Evolutionary conservation across 768 basidiomycete species (phyloP), one percentile per base, ranked within the genome.

Genomic region (Asterophora parasitica): DNA sequence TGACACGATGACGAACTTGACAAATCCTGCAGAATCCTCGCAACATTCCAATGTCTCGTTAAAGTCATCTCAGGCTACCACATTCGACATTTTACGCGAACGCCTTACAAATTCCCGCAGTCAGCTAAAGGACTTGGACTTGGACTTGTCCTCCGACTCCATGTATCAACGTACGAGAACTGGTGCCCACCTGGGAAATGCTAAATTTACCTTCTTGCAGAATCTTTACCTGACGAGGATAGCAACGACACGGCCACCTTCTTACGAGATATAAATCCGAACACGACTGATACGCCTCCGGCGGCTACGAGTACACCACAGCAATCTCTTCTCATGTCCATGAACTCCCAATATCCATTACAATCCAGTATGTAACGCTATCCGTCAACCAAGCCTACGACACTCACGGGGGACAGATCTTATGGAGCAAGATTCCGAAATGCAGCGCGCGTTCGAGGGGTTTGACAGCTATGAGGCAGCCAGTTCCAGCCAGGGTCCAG

Each of bases 371-470:
- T 64, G 40, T 49, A 12, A 11, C 42, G 10, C 19, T 15, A 12
- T 12, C 27, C 34, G 12, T 33, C 27, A 19, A 9, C 9, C 30
- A 15, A 6, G 42, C 35, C 35, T 19, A 42, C 6, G 13, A 50
- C 33, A n/a, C 46, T 57, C 47, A 48, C 30, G n/a, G 13, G 19
- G 34, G 4, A 10, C 50, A 87, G 84, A 87, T 66, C 68, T 86
- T 12, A 62, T 87, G 47, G 83, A 85, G 16, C 74, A 78, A 46
- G 81, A 88, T 55, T 82, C 83, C 2, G 83, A 83, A 55, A 87
- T 88, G 85, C 81, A 80, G 45, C 73, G 76, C 44, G 78, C 72
- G 8, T 77, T 88, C 57, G 71, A 76, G 23, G 77, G 70, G 16
- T 58, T 80, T 48, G 76, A 79, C 44, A 79, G 73, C 55, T 79